Evolutionary conservation across 371 early-diverging fungal species (phyloP), one percentile per base, ranked within the genome.

Genomic region (Mortierella sp.): DNA sequence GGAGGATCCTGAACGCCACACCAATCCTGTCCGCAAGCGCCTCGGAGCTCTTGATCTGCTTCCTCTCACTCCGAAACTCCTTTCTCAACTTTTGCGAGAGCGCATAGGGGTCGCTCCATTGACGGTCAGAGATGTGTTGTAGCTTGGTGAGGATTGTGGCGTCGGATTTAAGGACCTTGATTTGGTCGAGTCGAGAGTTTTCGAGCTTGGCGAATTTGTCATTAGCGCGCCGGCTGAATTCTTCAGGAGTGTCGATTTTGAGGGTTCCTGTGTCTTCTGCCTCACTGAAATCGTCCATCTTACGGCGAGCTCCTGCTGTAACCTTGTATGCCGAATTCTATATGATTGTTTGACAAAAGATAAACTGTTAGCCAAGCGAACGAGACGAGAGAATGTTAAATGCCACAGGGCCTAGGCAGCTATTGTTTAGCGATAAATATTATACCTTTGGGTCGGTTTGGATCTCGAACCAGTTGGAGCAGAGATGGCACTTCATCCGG

Each of bases 401-500:
- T 24, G 50, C 1, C 50, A 14, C 50, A 13, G 9, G 9, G 6
- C 43, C 43, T 40, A 46, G 8, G 48, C 13, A 10, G 13, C 48
- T 10, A 46, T 46, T 8, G 13, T 10, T 11, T 46, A 8, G 48
- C 9, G 48, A 9, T 46, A 34, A 8, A 19, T 28, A 51, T 37
- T 44, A 46, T 46, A 95, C 96, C 91, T 98, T 96, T n/a, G 98
- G 98, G 84, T 98, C 97, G 0, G 98, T 98, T 28, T 94, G 96
- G 43, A 98, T 96, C 83, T 96, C 98, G 46, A 98, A 94, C 96
- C 95, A 96, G 78, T 93, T 90, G 71, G 88, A 87, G 81, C 98
- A 98, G 50, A 96, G 87, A 78, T 96, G 96, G 82, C 98, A 98
- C 83, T 96, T 96, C 97, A 98, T 97, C 16, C 97, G 92, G 86